Evolutionary conservation across 164 flowering plant genomes (phyloP).

Genomic region (Pachysandra terminalis): DNA sequence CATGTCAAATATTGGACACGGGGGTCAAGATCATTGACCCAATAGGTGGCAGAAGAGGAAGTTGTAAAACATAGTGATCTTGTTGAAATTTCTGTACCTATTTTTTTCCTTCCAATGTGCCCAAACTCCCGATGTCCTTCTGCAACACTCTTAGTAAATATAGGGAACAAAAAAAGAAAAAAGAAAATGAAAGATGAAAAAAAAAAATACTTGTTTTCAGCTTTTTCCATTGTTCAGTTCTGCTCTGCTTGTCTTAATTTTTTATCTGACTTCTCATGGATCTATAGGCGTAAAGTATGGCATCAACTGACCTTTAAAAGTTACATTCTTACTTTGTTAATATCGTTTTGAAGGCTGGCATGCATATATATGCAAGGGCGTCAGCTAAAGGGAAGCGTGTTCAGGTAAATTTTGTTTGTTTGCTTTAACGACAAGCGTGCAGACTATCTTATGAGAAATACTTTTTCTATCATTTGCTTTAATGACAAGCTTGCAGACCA

Average conservation of each 20-base stretch:
- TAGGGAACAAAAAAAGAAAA: too few relatives aligned
- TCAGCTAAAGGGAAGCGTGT: conserved; percentile 92
- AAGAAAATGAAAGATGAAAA: too few relatives aligned
- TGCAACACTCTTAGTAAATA: neutral
- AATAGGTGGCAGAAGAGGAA: too few relatives aligned
- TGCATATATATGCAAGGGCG: conserved; percentile 85
- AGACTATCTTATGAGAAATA: too few relatives aligned
- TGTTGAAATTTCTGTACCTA: neutral
- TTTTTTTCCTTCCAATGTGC: neutral
- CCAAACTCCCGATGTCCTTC: too few relatives aligned
- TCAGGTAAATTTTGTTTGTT: conserved; percentile 80
- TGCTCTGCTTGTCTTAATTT: neutral
- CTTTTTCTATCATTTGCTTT: too few relatives aligned
- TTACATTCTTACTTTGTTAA: conserved; percentile 4
- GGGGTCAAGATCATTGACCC: neutral
- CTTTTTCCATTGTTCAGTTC: neutral
- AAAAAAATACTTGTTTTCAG: neutral
- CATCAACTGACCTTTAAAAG: neutral
- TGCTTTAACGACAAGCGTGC: neutral
- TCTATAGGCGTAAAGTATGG: neutral
- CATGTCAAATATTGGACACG: neutral
- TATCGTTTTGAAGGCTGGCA: conserved; percentile 62
- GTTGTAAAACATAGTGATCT: too few relatives aligned
- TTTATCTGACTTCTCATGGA: neutral
- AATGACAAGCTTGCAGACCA: too few relatives aligned